These are phyloP conservation scores for Leccinum incarnatum DNA, from an alignment of 768 basidiomycete genomes.

Conservation along the genomic window DNA sequence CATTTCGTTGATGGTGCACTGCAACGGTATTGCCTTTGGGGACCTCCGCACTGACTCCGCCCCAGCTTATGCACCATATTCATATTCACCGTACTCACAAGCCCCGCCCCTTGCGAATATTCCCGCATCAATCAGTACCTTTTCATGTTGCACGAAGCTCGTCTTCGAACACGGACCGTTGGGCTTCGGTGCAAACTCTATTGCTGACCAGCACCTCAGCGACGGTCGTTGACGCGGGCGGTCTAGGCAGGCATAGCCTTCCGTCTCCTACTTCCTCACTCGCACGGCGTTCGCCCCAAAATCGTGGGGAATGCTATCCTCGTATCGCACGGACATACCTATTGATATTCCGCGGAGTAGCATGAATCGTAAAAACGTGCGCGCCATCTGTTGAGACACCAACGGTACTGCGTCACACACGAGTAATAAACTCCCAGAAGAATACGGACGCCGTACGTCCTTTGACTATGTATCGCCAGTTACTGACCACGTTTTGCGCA, in stretches of 20 bases:
- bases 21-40: slow-evolving; percentile 15
- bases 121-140: neutral
- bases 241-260: slow-evolving; percentile 4
- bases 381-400: neutral
- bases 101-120: neutral
- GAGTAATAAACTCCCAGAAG: slow-evolving; percentile 1
- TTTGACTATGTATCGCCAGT: neutral
- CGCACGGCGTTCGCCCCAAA: neutral
- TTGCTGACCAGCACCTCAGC: slow-evolving; percentile 12
- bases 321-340: neutral
- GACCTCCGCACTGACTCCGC: neutral
- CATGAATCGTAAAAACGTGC: neutral
- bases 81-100: neutral
- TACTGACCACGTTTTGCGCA: neutral
- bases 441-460: slow-evolving; percentile 9
- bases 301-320: slow-evolving; percentile 2
- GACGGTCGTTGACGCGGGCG: neutral
- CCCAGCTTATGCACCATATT: neutral
- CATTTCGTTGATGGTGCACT: slow-evolving; percentile 1
- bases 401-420: slow-evolving; percentile 9
- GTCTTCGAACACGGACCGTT: neutral
- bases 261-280: neutral
- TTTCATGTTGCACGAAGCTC: neutral
- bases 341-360: neutral
- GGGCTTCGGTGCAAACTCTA: slow-evolving; percentile 11